Evolutionary conservation across 2,329 filamentous ascomycete genomes (phyloP).

Genomic region (Penicillium brasilianum): DNA sequence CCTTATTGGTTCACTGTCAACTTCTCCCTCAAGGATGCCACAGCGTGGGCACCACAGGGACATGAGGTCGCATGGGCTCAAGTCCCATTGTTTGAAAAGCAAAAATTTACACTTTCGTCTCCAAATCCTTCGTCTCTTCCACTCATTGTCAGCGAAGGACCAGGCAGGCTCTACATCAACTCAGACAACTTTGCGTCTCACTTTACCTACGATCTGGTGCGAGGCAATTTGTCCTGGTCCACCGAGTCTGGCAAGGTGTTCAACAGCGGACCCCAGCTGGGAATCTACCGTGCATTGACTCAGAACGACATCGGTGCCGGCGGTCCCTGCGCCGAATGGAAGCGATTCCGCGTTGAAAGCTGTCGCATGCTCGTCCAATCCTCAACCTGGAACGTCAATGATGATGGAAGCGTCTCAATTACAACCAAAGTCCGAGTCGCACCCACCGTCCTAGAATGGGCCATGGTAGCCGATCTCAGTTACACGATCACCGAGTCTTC

Average conservation of each 20-base stretch:
- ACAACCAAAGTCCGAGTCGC: constrained; percentile 57
- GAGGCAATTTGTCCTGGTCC: constrained; percentile 49
- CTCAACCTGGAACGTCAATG: constrained; percentile 32
- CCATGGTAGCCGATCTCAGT: constrained; percentile 53
- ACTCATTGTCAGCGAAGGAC: constrained; percentile 5
- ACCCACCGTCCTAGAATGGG: constrained; percentile 67
- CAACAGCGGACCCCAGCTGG: constrained; percentile 35
- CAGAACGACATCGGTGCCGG: constrained; percentile 66
- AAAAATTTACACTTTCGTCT: neutral
- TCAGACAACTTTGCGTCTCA: constrained; percentile 15
- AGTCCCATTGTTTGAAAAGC: constrained; percentile 15
- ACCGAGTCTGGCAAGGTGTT: constrained; percentile 43
- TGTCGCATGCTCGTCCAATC: constrained; percentile 46
- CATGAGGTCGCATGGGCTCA: constrained; percentile 64
- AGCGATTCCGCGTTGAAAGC: constrained; percentile 46
- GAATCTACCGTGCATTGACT: constrained; percentile 67
- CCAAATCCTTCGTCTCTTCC: neutral
- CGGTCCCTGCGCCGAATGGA: constrained; percentile 60
- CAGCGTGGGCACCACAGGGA: constrained; percentile 58
- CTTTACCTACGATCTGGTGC: constrained; percentile 51
- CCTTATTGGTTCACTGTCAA: constrained; percentile 51
- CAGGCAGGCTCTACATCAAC: constrained; percentile 16
- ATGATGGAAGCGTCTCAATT: constrained; percentile 39
- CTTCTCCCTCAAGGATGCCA: constrained; percentile 50
- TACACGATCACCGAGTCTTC: constrained; percentile 57